A percentile compares a stretch with the other conserved stretches of the same genome.
Evolutionary conservation across 805 yeast genomes (phyloP).

Genomic region (Teunomyces lycoperdinae): DNA sequence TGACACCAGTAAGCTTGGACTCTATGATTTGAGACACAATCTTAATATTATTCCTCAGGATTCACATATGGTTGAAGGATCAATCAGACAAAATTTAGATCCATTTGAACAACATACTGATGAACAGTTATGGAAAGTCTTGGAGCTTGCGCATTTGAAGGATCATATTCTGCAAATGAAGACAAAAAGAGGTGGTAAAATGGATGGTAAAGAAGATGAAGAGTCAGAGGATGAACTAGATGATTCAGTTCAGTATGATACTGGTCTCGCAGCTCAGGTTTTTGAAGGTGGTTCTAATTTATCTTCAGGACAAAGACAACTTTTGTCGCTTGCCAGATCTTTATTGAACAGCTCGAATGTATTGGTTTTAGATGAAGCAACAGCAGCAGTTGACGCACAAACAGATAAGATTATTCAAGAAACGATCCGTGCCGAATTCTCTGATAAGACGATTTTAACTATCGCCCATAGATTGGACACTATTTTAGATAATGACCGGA

Average conservation of each 20-base stretch:
- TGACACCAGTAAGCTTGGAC: slow-evolving; percentile 22
- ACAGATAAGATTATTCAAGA: slow-evolving; percentile 27
- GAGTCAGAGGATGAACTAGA: not conserved
- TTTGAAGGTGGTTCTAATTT: slow-evolving; percentile 25
- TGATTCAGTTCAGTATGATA: slow-evolving; percentile 2
- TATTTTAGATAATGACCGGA: slow-evolving; percentile 26
- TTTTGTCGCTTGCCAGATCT: slow-evolving; percentile 24
- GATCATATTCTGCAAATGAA: slow-evolving; percentile 22
- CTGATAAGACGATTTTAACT: slow-evolving; percentile 24
- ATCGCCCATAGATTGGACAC: slow-evolving; percentile 29
- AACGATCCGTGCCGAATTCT: slow-evolving; percentile 23
- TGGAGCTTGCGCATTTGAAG: slow-evolving; percentile 27
- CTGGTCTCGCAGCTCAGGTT: slow-evolving; percentile 17
- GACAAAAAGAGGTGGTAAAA: slow-evolving; percentile 8
- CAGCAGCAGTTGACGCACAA: slow-evolving; percentile 35
- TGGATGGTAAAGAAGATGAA: not conserved
- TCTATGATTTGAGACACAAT: slow-evolving; percentile 25
- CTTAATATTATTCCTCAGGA: slow-evolving; percentile 30
- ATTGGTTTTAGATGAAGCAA: slow-evolving; percentile 25
- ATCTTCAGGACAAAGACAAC: slow-evolving; percentile 24
- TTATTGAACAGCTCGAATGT: slow-evolving; percentile 16
- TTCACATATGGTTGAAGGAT: slow-evolving; percentile 24
- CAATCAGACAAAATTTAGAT: slow-evolving; percentile 25
- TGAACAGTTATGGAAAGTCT: slow-evolving; percentile 23
- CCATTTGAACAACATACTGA: slow-evolving; percentile 23